Evolutionary conservation across 192 early-diverging fungal species (phyloP).

Genomic region (Coemansia sp.): DNA sequence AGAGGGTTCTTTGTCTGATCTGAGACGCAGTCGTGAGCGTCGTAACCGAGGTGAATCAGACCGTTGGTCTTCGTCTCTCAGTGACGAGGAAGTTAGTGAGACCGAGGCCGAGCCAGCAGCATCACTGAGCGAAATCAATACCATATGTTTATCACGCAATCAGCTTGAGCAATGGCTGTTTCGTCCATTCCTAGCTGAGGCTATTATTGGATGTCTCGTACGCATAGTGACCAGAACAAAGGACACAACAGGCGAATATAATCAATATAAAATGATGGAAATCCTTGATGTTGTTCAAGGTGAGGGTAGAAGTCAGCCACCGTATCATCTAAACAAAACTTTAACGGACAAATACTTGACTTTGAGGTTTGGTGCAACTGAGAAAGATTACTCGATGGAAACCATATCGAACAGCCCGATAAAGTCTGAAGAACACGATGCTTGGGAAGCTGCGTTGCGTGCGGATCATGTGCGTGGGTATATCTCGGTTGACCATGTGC

Average conservation of each 20-base stretch:
- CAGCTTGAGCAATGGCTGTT: slow-evolving; percentile 73
- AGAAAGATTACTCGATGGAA: slow-evolving; percentile 72
- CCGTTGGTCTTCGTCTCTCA: slow-evolving; percentile 31
- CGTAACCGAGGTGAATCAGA: slow-evolving; percentile 21
- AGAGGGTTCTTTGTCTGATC: slow-evolving; percentile 46
- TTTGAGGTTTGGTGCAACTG: slow-evolving; percentile 67
- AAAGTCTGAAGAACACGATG: slow-evolving; percentile 61
- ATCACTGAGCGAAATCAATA: slow-evolving; percentile 62
- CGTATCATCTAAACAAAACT: slow-evolving; percentile 62
- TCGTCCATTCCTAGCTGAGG: slow-evolving; percentile 66
- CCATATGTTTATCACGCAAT: slow-evolving; percentile 62
- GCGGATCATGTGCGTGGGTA: slow-evolving; percentile 49
- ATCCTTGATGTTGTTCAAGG: slow-evolving; percentile 58
- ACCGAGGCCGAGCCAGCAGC: slow-evolving; percentile 29
- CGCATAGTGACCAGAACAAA: slow-evolving; percentile 55
- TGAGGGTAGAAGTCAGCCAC: slow-evolving; percentile 54
- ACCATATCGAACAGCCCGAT: slow-evolving; percentile 72
- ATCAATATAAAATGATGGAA: slow-evolving; percentile 61
- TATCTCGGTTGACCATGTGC: slow-evolving; percentile 53
- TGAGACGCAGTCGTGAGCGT: slow-evolving; percentile 59
- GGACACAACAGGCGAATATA: slow-evolving; percentile 59
- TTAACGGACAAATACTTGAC: slow-evolving; percentile 65
- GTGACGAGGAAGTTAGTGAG: slow-evolving; percentile 39
- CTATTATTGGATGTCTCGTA: slow-evolving; percentile 66
- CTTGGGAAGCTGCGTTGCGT: slow-evolving; percentile 57